These are phyloP conservation scores for Tolypocladium pustulatum DNA, from an alignment of 2,329 filamentous ascomycete genomes.

Conservation along the genomic window DNA sequence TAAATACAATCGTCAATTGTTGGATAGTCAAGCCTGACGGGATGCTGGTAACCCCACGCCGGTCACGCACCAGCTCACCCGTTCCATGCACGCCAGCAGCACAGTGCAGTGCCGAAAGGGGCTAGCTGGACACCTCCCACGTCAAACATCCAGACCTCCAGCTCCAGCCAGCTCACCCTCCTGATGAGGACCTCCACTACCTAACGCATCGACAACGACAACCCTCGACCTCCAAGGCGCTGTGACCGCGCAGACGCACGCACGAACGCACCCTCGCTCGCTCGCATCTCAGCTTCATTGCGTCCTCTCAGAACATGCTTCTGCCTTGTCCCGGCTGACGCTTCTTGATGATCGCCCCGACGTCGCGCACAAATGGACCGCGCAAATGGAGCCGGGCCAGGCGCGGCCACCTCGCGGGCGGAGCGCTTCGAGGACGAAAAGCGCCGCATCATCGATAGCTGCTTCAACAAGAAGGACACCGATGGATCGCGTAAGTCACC, in stretches of 20 bases:
- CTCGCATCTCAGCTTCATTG: not conserved
- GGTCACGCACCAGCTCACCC: not conserved
- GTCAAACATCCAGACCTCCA: not conserved
- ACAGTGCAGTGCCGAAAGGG: not conserved
- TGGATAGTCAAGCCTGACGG: not conserved
- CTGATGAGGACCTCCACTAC: not conserved
- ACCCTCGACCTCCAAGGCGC: not conserved
- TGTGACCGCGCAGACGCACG: not conserved
- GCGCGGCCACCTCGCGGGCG: slow-evolving; percentile 37
- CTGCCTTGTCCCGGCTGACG: slow-evolving; percentile 1
- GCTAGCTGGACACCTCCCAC: not conserved
- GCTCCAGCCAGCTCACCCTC: not conserved
- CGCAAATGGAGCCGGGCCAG: slow-evolving; percentile 25
- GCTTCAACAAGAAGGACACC: slow-evolving; percentile 80
- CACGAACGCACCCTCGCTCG: not conserved
- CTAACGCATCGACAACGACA: not conserved
- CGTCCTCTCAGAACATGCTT: slow-evolving; percentile 5
- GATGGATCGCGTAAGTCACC: slow-evolving; percentile 70
- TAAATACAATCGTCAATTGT: not conserved
- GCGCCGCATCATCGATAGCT: slow-evolving; percentile 84
- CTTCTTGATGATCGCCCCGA: slow-evolving; percentile 9
- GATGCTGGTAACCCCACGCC: not conserved
- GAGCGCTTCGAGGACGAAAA: slow-evolving; percentile 97
- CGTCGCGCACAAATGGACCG: slow-evolving; percentile 23
- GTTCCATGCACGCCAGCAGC: not conserved